These are phyloP conservation scores for Brassica cretica DNA, from an alignment of 345 rosid genomes.

Conservation along the genomic window DNA sequence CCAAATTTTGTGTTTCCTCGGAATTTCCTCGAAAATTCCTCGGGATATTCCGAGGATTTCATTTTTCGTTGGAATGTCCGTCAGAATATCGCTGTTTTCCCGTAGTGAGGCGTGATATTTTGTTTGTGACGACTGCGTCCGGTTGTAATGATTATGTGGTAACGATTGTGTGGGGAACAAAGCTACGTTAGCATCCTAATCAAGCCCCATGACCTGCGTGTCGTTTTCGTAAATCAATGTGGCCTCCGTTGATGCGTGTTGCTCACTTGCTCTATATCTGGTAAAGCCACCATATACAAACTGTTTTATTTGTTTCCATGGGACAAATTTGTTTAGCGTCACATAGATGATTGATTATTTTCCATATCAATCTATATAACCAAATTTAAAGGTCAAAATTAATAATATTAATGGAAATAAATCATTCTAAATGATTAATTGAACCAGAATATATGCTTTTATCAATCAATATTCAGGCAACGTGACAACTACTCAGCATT, in stretches of 20 bases:
- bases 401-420: not conserved
- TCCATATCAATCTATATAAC: not conserved
- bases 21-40: no score
- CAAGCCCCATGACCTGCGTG: not conserved
- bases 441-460: not conserved
- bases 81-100: no score
- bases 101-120: no score
- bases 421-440: not conserved
- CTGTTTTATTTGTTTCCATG: not conserved
- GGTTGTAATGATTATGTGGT: not conserved
- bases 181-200: not conserved
- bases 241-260: not conserved
- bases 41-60: no score
- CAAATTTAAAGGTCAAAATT: not conserved
- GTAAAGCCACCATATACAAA: not conserved
- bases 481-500: slow-evolving; percentile 2
- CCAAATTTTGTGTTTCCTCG: no score
- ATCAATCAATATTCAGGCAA: not conserved
- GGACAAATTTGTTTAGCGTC: not conserved
- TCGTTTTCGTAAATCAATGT: not conserved
- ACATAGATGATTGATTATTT: not conserved
- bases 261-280: not conserved
- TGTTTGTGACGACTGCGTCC: not conserved
- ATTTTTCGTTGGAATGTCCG: no score
- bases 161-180: not conserved